phyloP scores from a whole-genome alignment of 2,329 filamentous ascomycete genomes.

The Ceratocystis papillata region DNA sequence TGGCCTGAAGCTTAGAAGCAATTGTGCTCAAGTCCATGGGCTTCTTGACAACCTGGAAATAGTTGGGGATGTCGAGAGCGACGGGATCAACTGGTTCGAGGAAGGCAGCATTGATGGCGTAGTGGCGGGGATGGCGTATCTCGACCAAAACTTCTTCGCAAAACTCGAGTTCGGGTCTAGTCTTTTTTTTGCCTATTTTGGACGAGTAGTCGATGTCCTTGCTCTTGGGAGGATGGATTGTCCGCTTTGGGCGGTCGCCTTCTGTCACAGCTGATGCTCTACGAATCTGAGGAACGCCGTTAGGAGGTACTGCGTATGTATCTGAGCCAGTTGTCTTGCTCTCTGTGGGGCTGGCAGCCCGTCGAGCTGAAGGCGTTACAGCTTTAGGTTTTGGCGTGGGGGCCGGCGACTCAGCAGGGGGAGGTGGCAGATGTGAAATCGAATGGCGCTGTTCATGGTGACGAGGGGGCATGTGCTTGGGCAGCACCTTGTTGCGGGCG shows the following conservation, averaged over 20 bases:
- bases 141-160: slow-evolving; percentile 73
- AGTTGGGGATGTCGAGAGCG: slow-evolving; percentile 82
- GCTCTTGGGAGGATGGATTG: slow-evolving; percentile 81
- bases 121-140: slow-evolving; percentile 63
- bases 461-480: slow-evolving; percentile 36
- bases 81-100: slow-evolving; percentile 81
- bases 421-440: slow-evolving; percentile 28
- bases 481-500: slow-evolving; percentile 41
- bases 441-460: slow-evolving; percentile 38
- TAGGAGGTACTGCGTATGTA: slow-evolving; percentile 63
- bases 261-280: slow-evolving; percentile 71
- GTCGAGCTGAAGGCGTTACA: slow-evolving; percentile 18
- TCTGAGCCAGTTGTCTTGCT: slow-evolving; percentile 37
- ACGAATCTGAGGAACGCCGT: slow-evolving; percentile 70
- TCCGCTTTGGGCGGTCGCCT: slow-evolving; percentile 74
- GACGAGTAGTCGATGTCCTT: slow-evolving; percentile 82
- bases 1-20: slow-evolving; percentile 60
- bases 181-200: slow-evolving; percentile 75
- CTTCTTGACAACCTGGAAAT: slow-evolving; percentile 88
- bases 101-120: slow-evolving; percentile 60
- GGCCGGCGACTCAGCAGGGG: slow-evolving; percentile 6
- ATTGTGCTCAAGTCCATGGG: slow-evolving; percentile 93
- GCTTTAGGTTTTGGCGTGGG: slow-evolving; percentile 34
- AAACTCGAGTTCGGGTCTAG: slow-evolving; percentile 79
- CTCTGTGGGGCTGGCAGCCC: slow-evolving; percentile 37